Base-by-base conservation (phyloP, 306 rosid genomes). In the Rubus parviflorus region DNA sequence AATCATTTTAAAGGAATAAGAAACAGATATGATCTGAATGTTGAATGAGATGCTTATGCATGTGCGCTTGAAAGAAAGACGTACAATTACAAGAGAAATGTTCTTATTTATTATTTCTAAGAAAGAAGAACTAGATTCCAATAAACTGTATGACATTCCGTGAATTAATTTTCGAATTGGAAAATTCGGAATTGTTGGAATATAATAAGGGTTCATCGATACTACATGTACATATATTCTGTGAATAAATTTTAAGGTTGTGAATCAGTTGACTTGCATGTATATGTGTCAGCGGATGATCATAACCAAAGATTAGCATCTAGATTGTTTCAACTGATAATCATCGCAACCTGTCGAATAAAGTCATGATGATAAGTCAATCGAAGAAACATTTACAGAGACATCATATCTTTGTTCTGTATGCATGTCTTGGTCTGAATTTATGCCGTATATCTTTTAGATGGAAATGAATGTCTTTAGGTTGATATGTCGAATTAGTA, bases 401-500 rank as follows among this genome's bases (percentile, higher is more conserved):
- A 66, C 53, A 68, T 43, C n/a, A 66, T 38, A 68, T 43, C n/a
- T 43, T n/a, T 43, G 38, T n/a, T 67, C 72, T 68, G 11, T 14
- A 12, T 68, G 11, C 8, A 12, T 68, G 52, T 43, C 30, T 42
- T 3, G 11, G 11, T 68, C 17, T 68, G 72, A 68, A 43, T 43
- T n/a, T 68, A 20, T 43, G 43, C 53, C 37, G 0, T 68, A 1
- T 23, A 4, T 41, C 43, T 47, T 68, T 68, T 3, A 68, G 17
- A 15, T 43, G 17, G 10, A 48, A 43, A 3, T 12, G 19, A 17
- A 20, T 13, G 19, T 12, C 25, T 43, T 20, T 14, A 1, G 30
- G 4, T 66, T 19, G 70, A 9, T 4, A 19, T 41, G 35, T 54
- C 25, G 25, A 17, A 52, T 15, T 49, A 49, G 54, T 49, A 15